Evolutionary conservation across 2,329 filamentous ascomycete species (phyloP).

Genomic region (Raffaelea arxii): DNA sequence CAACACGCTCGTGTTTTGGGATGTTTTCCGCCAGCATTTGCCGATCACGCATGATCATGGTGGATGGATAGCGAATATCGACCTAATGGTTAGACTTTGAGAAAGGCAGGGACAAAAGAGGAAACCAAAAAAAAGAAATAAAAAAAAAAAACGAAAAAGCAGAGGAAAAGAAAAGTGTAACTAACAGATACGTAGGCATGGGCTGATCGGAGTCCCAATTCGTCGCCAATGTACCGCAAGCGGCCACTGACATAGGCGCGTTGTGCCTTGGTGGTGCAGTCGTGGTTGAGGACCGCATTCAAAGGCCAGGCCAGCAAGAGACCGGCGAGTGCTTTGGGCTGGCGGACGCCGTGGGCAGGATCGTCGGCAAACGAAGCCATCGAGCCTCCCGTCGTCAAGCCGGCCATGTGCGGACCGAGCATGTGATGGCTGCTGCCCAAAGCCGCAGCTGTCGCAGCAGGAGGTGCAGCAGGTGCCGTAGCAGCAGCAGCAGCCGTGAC

Average conservation of each 20-base stretch:
- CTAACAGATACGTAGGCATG: slow-evolving; percentile 45
- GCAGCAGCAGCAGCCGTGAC: slow-evolving; percentile 15
- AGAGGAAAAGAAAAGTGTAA: slow-evolving; percentile 1
- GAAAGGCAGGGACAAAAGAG: not conserved
- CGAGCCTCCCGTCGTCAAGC: slow-evolving; percentile 22
- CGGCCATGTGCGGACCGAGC: slow-evolving; percentile 14
- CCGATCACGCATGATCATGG: slow-evolving; percentile 45
- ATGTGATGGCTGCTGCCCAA: not conserved
- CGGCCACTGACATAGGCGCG: slow-evolving; percentile 45
- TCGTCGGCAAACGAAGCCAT: slow-evolving; percentile 19
- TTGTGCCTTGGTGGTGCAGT: slow-evolving; percentile 50
- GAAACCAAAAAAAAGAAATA: not conserved
- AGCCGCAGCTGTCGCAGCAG: not conserved
- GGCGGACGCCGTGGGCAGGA: slow-evolving; percentile 21
- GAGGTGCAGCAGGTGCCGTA: not conserved
- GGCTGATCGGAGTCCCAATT: slow-evolving; percentile 48
- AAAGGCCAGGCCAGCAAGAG: slow-evolving; percentile 52
- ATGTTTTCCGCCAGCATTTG: slow-evolving; percentile 24
- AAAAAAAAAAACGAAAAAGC: not conserved
- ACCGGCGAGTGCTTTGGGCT: slow-evolving; percentile 43
- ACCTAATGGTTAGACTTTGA: slow-evolving; percentile 25
- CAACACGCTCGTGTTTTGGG: not conserved
- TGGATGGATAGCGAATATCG: slow-evolving; percentile 48
- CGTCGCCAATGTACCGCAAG: slow-evolving; percentile 42
- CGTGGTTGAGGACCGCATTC: slow-evolving; percentile 41